Conservation (phyloP, 2,329 filamentous ascomycete genomes). For the Phaeosphaeria sp. region DNA sequence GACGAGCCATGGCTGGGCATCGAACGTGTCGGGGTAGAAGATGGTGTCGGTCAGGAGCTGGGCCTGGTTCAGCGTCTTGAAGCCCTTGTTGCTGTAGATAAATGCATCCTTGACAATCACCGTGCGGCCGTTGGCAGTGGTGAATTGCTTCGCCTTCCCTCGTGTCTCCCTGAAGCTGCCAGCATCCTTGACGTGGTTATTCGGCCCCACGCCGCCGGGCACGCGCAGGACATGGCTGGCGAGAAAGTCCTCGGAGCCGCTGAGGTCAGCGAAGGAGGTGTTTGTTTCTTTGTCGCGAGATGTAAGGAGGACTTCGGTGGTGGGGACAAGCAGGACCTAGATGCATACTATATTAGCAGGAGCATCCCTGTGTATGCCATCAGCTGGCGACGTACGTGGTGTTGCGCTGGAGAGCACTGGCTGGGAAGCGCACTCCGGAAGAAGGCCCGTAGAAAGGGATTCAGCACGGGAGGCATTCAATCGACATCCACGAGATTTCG, state of each 20-base stretch:
- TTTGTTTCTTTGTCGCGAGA: slow-evolving; percentile 87
- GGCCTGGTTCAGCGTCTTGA: slow-evolving; percentile 89
- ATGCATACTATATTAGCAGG: slow-evolving; percentile 7
- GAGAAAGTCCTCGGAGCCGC: slow-evolving; percentile 91
- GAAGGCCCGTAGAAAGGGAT: slow-evolving; percentile 98
- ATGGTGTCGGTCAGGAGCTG: slow-evolving; percentile 83
- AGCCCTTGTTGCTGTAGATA: slow-evolving; percentile 97
- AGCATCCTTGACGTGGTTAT: slow-evolving; percentile 58
- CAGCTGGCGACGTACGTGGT: slow-evolving; percentile 66
- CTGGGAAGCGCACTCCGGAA: slow-evolving; percentile 92
- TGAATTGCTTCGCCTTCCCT: slow-evolving; percentile 92
- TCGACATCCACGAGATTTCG: slow-evolving; percentile 45
- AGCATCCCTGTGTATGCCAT: not conserved
- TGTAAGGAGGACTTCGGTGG: slow-evolving; percentile 88
- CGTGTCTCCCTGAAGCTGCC: slow-evolving; percentile 77
- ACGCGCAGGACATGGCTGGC: slow-evolving; percentile 95
- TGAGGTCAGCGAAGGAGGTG: slow-evolving; percentile 77
- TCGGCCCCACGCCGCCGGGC: slow-evolving; percentile 60
- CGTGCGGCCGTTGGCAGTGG: slow-evolving; percentile 89
- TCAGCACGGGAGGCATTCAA: slow-evolving; percentile 94
- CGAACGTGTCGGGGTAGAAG: slow-evolving; percentile 88
- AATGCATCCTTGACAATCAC: slow-evolving; percentile 93
- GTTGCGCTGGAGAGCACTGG: slow-evolving; percentile 90
- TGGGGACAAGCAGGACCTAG: slow-evolving; percentile 85
- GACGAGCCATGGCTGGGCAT: slow-evolving; percentile 91